phyloP scores from a whole-genome alignment of 2,329 filamentous ascomycete species.

The Cordyceps pruinosa region DNA sequence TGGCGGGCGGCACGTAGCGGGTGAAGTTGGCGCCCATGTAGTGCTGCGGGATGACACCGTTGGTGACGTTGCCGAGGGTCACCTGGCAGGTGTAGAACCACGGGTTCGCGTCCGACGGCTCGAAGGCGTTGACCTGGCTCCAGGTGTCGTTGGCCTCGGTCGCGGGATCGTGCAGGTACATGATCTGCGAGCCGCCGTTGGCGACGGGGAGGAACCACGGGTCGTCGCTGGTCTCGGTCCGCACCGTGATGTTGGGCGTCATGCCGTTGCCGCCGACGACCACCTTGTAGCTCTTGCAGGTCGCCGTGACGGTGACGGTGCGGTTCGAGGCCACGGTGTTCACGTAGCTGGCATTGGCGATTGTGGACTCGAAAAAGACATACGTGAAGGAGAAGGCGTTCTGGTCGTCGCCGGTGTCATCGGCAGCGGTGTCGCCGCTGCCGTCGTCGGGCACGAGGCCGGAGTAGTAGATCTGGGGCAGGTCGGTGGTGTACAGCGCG shows the following conservation, averaged over 20 bases:
- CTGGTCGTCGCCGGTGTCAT: conserved; percentile 15
- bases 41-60: conserved; percentile 30
- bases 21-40: conserved; percentile 28
- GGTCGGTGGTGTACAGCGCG: conserved; percentile 24
- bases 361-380: conserved; percentile 6
- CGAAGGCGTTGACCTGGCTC: conserved; percentile 29
- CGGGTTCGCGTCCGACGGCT: conserved; percentile 27
- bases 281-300: conserved; percentile 26
- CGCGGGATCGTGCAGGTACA: conserved; percentile 28
- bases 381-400: conserved; percentile 3
- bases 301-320: conserved; percentile 23
- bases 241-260: conserved; percentile 21
- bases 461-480: conserved; percentile 27
- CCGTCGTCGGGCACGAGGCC: not conserved
- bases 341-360: conserved; percentile 9
- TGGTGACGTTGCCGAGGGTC: conserved; percentile 26
- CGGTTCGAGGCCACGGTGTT: conserved; percentile 27
- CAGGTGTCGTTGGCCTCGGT: conserved; percentile 21
- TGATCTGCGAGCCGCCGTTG: conserved; percentile 29
- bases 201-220: conserved; percentile 19
- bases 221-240: conserved; percentile 15
- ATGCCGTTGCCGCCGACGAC: conserved; percentile 26
- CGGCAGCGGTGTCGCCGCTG: not conserved
- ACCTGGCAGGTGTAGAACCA: conserved; percentile 38
- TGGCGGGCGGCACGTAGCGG: conserved; percentile 27